Percentiles rank a stretch among this genome's conserved stretches.
phyloP scores from a whole-genome alignment of 73 alveolate genomes.

The Effrenium voratum region DNA sequence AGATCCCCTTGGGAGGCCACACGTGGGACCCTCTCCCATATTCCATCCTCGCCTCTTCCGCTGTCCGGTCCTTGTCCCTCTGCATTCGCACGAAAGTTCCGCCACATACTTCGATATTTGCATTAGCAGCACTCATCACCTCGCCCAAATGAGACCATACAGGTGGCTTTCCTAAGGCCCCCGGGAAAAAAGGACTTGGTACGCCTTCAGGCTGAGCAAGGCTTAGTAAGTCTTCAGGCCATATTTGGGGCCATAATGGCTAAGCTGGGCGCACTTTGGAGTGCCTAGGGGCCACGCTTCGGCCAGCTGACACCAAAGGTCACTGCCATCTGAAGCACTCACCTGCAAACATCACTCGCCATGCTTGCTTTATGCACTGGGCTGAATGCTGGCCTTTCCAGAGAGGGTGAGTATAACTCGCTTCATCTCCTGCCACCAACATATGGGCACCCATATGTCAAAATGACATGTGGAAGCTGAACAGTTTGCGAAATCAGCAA shows the following conservation, averaged over 20 bases:
- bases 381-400: slow-evolving; percentile 34
- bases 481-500: too few relatives aligned
- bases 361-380: background rate
- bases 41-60: background rate
- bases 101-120: slow-evolving; percentile 77
- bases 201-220: too few relatives aligned
- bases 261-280: background rate
- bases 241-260: too few relatives aligned
- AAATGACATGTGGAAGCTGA: too few relatives aligned
- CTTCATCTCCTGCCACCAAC: slow-evolving; percentile 53
- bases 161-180: too few relatives aligned
- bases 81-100: slow-evolving; percentile 92
- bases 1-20: background rate
- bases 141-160: background rate
- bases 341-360: background rate
- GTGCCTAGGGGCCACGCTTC: background rate
- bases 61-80: background rate
- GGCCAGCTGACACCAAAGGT: slow-evolving; percentile 79
- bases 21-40: background rate
- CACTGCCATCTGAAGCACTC: slow-evolving; percentile 72
- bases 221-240: too few relatives aligned
- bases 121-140: slow-evolving; percentile 84
- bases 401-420: slow-evolving; percentile 61
- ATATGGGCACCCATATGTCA: too few relatives aligned
- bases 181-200: too few relatives aligned